These are phyloP conservation scores for Solanum gandarillasii DNA, from an alignment of 257 asterid species.

Conservation along the genomic window DNA sequence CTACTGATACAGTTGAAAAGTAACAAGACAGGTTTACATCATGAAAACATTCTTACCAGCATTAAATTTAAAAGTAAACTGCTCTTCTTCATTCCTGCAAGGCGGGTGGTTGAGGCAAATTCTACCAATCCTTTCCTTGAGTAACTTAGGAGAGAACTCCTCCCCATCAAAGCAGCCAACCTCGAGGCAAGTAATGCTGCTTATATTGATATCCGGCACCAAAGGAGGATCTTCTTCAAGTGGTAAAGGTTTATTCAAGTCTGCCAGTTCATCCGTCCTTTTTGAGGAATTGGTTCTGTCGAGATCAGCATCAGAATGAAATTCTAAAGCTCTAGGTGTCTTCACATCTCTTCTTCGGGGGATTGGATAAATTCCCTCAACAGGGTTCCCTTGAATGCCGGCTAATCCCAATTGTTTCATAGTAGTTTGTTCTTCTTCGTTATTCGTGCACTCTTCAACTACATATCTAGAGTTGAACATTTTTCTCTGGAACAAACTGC, in stretches of 20 bases:
- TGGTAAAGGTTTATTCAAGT: conserved; percentile 17
- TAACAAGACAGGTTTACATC: not conserved
- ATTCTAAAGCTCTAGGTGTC: not conserved
- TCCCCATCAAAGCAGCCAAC: conserved; percentile 11
- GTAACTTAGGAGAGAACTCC: conserved; percentile 15
- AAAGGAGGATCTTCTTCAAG: conserved; percentile 3
- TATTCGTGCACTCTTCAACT: conserved; percentile 2
- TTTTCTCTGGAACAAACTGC: conserved; percentile 4
- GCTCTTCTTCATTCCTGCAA: conserved; percentile 21
- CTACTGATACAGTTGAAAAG: not conserved
- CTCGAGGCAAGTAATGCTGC: not conserved
- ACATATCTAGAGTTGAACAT: conserved; percentile 15
- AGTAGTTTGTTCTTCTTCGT: not conserved
- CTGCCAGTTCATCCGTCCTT: conserved; percentile 14
- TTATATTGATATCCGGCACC: conserved; percentile 1
- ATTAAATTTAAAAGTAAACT: conserved; percentile 3
- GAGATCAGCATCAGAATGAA: conserved; percentile 11
- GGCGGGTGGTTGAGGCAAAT: conserved; percentile 10
- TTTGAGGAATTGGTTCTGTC: not conserved
- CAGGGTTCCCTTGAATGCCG: not conserved
- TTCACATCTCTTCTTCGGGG: conserved; percentile 9
- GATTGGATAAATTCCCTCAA: not conserved
- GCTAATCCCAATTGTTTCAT: conserved; percentile 4
- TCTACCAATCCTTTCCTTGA: conserved; percentile 6
- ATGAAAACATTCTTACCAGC: conserved; percentile 26